Evolutionary conservation across 176 grass and related monocot genomes (phyloP), one percentile per base, ranked within the genome.

Genomic region (Carex myosuroides): DNA sequence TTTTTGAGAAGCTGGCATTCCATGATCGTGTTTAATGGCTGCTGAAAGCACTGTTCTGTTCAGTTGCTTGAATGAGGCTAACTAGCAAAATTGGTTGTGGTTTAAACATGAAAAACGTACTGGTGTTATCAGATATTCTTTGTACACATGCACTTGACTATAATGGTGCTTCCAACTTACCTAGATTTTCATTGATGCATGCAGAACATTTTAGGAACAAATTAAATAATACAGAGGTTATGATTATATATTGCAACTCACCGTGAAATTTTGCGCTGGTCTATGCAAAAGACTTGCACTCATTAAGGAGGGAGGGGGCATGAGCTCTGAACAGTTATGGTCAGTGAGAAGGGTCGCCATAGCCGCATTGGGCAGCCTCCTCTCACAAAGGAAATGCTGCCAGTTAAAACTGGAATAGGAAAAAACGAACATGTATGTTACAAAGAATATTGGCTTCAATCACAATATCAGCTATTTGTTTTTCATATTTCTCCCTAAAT

Each of bases 341-440:
- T 89, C 87, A 18, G 56, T 16, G 35, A 89, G 81, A 75, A 89
- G 76, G 11, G 87, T 89, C 39, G 71, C 82, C 32, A 85, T 72
- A 85, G 68, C 83, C 33, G 78, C 75, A 85, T 89, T 83, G 16
- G 83, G 65, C 42, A 79, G 42, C 9, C 39, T 62, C 30, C 81
- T 85, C 48, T 85, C 80, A 83, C 83, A 85, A 22, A 85, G 57
- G 55, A 78, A 84, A 48, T 82, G 87, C 64, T 85, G 83, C 87
- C 87, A 89, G 26, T 80, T 75, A 63, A 82, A 81, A 63, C 87
- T 89, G 77, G 63, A 69, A 85, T 30, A 46, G 42, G n/a, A 57
- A 29, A 53, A 54, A 21, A 46, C 6, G 4, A 78, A 78, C 20
- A 73, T 42, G 1, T 18, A 9, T 73, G 42, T 48, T 42, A 81